Evolutionary conservation across 257 asterid genomes (phyloP), one percentile per base, ranked within the genome.

Genomic region (Gentiana macrophylla): DNA sequence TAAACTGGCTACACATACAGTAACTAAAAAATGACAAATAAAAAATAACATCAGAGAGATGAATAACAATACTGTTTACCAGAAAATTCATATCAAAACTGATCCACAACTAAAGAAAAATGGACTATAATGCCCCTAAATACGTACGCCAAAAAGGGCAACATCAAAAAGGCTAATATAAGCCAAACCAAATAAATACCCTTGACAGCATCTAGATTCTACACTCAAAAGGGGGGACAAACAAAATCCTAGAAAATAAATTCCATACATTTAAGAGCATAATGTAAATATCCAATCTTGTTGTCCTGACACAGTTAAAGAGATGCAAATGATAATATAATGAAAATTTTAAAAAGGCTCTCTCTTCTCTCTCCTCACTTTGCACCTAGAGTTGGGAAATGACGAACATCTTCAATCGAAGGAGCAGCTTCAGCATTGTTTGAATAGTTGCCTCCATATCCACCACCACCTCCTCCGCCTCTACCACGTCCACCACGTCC

Each of bases 401-500:
- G 74, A 12, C 57, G 63, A 4, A 53, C 74, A 49, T 73, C 78
- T 59, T 60, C 69, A 32, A 73, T 73, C 2, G 67, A 45, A 4
- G 72, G 78, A 15, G 45, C 45, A 38, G 74, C 74, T 60, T 44
- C 66, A 33, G 4, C 64, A 49, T 24, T 57, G 66, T 51, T 55
- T 10, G 8, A 13, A 59, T 13, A 55, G 47, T 44, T 37, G 6
- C 73, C 70, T 41, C 46, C 46, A 41, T 41, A 41, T 41, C 46
- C 46, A 6, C 73, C 70, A 5, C 46, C 46, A 41, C 9, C 6
- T 3, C 46, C 46, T 53, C 74, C 82, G 36, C 82, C 79, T 62
- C 84, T 61, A 32, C 83, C 89, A 60, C 79, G 73, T 13, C 74
- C 81, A 32, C 86, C 81, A 32, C 86, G 81, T 1, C 89, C 83